Evolutionary conservation across 2,329 filamentous ascomycete genomes (phyloP).

Genomic region (Periconia sp.): DNA sequence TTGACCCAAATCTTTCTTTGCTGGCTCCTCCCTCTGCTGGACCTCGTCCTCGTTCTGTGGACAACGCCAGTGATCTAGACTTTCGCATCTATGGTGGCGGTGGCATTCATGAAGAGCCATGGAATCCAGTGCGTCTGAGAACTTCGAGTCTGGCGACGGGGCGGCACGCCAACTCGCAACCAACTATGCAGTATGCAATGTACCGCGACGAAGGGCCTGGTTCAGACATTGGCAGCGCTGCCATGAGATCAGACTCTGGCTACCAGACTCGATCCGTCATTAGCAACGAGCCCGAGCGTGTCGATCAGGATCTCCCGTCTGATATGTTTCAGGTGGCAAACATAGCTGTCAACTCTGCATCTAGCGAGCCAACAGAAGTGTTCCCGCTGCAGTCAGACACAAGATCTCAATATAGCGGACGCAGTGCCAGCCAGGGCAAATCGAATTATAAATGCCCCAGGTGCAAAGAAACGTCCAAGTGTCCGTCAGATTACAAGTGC

Average conservation of each 20-base stretch:
- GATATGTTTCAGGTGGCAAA: constrained; percentile 19
- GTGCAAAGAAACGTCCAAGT: constrained; percentile 36
- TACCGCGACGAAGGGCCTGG: constrained; percentile 22
- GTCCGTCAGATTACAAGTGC: constrained; percentile 46
- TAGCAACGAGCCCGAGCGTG: constrained; percentile 32
- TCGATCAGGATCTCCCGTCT: constrained; percentile 27
- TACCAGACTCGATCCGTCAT: constrained; percentile 41
- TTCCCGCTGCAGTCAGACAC: constrained; percentile 25
- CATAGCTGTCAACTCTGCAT: constrained; percentile 21
- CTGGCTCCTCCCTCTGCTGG: constrained; percentile 20
- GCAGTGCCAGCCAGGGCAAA: constrained; percentile 25
- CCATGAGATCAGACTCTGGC: constrained; percentile 37
- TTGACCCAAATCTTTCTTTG: constrained; percentile 16
- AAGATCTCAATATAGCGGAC: constrained; percentile 31
- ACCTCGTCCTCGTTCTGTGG: constrained; percentile 14
- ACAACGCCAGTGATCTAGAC: constrained; percentile 4
- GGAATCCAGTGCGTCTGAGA: constrained; percentile 31
- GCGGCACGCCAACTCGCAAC: constrained; percentile 7
- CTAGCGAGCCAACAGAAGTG: constrained; percentile 22
- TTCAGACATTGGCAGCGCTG: constrained; percentile 32
- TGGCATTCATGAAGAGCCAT: constrained; percentile 28
- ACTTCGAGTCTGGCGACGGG: constrained; percentile 8
- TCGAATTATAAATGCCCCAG: constrained; percentile 18
- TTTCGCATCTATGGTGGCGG: constrained; percentile 4
- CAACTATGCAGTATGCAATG: constrained; percentile 19